These are phyloP conservation scores for Coprinopsis sp. DNA, from an alignment of 768 basidiomycete genomes.

Conservation along the genomic window DNA sequence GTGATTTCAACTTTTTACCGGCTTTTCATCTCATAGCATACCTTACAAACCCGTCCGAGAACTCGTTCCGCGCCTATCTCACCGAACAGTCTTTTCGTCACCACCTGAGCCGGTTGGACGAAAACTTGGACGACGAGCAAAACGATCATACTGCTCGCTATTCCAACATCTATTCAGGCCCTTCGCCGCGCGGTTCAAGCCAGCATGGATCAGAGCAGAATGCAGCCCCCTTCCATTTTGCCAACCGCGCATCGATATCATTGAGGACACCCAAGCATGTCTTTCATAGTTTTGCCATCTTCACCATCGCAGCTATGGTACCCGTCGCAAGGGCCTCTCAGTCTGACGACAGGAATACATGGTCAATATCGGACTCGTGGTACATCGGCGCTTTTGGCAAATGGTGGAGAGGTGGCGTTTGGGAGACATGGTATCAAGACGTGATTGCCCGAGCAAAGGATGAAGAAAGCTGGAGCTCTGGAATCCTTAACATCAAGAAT, in stretches of 20 bases:
- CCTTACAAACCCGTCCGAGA: slow-evolving; percentile 91
- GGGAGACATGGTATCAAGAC: slow-evolving; percentile 78
- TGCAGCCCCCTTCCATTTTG: slow-evolving; percentile 71
- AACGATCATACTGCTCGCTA: slow-evolving; percentile 23
- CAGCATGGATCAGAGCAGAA: slow-evolving; percentile 3
- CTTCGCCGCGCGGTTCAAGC: slow-evolving; percentile 25
- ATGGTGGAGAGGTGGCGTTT: slow-evolving; percentile 85
- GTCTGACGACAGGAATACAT: slow-evolving; percentile 38
- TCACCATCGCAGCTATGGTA: slow-evolving; percentile 77
- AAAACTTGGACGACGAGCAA: slow-evolving; percentile 52
- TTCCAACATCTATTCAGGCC: slow-evolving; percentile 24
- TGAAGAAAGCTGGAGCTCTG: slow-evolving; percentile 72
- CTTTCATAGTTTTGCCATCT: slow-evolving; percentile 82
- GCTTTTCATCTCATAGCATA: slow-evolving; percentile 57
- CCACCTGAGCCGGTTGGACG: slow-evolving; percentile 83
- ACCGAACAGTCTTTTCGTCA: slow-evolving; percentile 98
- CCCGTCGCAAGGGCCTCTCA: slow-evolving; percentile 43
- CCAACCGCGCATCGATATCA: slow-evolving; percentile 88
- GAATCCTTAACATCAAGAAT: slow-evolving; percentile 71
- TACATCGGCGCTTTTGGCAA: slow-evolving; percentile 87
- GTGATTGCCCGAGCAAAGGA: slow-evolving; percentile 59
- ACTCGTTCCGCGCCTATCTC: slow-evolving; percentile 89
- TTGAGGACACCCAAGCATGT: slow-evolving; percentile 87
- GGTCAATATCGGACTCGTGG: slow-evolving; percentile 73
- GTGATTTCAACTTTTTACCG: slow-evolving; percentile 10